Conservation (phyloP, 139 green algal species). For the Chlorella vulgaris region DNA sequence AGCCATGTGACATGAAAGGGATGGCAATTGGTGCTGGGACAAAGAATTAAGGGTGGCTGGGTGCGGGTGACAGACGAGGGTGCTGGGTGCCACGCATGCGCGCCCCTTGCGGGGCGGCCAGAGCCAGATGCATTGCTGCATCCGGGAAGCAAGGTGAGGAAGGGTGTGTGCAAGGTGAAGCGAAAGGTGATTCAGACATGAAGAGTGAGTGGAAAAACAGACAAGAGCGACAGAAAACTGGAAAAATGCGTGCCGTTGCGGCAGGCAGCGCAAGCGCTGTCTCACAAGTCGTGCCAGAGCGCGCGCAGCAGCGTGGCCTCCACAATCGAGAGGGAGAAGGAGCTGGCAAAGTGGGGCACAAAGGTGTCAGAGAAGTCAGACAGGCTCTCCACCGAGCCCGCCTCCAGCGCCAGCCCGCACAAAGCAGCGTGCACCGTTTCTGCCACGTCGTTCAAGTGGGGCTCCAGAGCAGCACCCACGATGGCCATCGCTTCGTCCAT, state of each 20-base stretch:
- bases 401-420: not conserved
- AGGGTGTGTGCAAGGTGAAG: too few relatives aligned
- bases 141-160: too few relatives aligned
- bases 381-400: not conserved
- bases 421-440: not conserved
- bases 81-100: too few relatives aligned
- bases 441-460: not conserved
- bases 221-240: too few relatives aligned
- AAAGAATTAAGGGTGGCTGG: too few relatives aligned
- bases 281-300: constrained; percentile 16
- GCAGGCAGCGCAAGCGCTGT: not conserved
- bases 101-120: too few relatives aligned
- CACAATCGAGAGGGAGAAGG: not conserved
- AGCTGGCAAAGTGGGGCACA: not conserved
- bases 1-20: too few relatives aligned
- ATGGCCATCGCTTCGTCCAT: not conserved
- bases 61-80: too few relatives aligned
- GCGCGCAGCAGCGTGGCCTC: constrained; percentile 23
- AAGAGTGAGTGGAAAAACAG: too few relatives aligned
- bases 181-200: too few relatives aligned
- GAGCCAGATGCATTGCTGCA: too few relatives aligned
- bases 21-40: too few relatives aligned
- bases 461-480: not conserved
- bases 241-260: not conserved
- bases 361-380: not conserved